Base-by-base conservation (phyloP, 2,329 filamentous ascomycete genomes). In the Colletotrichum sp. region DNA sequence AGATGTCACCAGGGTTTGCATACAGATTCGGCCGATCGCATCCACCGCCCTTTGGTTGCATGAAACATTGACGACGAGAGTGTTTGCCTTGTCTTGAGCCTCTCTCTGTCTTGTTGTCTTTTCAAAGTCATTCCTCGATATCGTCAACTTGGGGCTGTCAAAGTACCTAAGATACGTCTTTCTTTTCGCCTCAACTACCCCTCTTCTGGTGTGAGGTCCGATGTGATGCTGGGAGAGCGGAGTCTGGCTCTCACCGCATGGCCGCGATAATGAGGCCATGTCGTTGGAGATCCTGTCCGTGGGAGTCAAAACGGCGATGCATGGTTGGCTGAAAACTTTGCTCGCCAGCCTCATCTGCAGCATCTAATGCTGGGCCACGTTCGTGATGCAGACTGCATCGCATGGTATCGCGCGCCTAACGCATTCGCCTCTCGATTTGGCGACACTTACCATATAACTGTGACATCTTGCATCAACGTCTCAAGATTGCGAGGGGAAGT, bases 61-160 rank as follows among this genome's bases (percentile, higher is more conserved):
- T 76, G 73, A 76, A 76, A 76, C 73, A 69, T 72, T 44, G 73
- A 68, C 63, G 73, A 66, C 73, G 69, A 68, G 69, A 21, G 15
- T 67, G 60, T 13, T 62, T 49, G 39, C 39, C 39, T 13, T 26
- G n/a, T 16, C 55, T 68, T 71, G 36, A 59, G 67, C 59, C 67
- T 60, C 49, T 74, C 26, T 60, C 57, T 60, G 15, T 60, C 57
- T 52, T 21, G 44, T 49, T 5, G 44, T 21, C n/a, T 21, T 52
- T 13, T 49, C 44, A 52, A 21, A 52, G 44, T 52, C 6, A 21
- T 52, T 52, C 10, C n/a, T 70, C 44, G 52, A 72, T 59, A 52
- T 52, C n/a, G 26, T 55, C 36, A n/a, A 52, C 21, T 34, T 44
- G 62, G 16, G 30, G 21, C 28, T 62, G 44, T 52, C 36, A 6